A percentile compares a stretch with the other conserved stretches of the same genome.
Evolutionary conservation across 106 monocot genomes (phyloP).

Genomic region (Hemerocallis citrina): DNA sequence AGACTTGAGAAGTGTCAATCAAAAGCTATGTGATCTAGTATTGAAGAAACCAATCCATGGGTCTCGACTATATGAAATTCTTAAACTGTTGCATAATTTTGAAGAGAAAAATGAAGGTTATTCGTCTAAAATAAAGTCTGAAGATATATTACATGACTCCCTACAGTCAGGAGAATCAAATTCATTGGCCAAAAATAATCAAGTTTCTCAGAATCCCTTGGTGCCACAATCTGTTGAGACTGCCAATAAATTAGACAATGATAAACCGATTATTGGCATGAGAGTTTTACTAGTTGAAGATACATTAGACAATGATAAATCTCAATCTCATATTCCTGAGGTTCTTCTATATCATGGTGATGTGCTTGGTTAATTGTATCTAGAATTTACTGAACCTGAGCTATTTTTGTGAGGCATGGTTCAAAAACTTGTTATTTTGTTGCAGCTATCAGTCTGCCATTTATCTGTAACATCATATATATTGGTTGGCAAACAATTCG

Average conservation of each 20-base stretch:
- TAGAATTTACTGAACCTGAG: no score
- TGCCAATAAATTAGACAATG: neutral
- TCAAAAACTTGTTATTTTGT: no score
- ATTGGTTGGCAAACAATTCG: no score
- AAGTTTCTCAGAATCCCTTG: neutral
- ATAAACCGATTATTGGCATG: constrained; percentile 38
- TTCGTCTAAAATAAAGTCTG: neutral
- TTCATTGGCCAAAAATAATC: neutral
- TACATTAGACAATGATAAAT: no score
- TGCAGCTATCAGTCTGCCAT: no score
- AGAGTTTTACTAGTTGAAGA: constrained; percentile 67
- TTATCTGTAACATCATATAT: no score
- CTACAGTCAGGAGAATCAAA: neutral
- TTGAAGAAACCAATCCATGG: constrained; percentile 74
- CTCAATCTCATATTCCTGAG: no score
- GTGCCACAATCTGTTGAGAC: neutral
- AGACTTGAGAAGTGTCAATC: constrained; percentile 13
- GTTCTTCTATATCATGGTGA: no score
- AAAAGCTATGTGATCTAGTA: constrained; percentile 32
- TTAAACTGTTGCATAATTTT: constrained; percentile 38
- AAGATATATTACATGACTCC: constrained; percentile 4
- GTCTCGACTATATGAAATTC: constrained; percentile 40
- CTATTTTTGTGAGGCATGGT: no score
- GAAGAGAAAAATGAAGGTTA: constrained; percentile 18
- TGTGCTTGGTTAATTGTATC: no score